Conservation (phyloP, 208 protist species). For the Phytomonas sp. region DNA sequence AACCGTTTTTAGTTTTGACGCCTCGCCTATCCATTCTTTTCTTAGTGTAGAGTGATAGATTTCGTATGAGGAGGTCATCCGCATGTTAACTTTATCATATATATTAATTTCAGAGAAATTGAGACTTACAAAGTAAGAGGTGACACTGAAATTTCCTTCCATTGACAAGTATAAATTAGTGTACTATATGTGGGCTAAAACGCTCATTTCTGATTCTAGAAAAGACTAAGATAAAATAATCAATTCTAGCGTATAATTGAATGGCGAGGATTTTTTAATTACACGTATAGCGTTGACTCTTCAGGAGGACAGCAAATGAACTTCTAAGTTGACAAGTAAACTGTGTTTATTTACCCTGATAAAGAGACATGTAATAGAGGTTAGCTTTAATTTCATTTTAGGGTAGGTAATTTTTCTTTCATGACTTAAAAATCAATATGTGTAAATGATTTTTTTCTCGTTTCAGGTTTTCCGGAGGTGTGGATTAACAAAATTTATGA, state of each 20-base stretch:
- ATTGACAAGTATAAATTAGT: background rate
- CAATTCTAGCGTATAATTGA: slow-evolving; percentile 2
- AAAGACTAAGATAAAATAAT: background rate
- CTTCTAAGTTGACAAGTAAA: background rate
- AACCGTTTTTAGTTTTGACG: background rate
- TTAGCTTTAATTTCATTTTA: background rate
- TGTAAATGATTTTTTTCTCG: background rate
- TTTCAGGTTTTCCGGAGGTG: background rate
- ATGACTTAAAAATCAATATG: background rate
- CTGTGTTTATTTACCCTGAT: background rate
- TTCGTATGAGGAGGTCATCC: background rate
- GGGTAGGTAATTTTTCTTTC: background rate
- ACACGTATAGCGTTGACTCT: background rate
- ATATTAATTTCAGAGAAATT: background rate
- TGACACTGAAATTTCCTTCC: background rate
- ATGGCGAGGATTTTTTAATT: background rate
- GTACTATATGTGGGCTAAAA: background rate
- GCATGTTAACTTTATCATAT: background rate
- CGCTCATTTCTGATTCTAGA: slow-evolving; percentile 4
- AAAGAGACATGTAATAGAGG: background rate
- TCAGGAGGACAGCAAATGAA: background rate
- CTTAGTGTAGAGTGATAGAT: background rate
- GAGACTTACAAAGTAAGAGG: background rate
- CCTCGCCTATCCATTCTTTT: background rate
- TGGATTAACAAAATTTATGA: background rate